These are phyloP conservation scores for Aspergillus brasiliensis DNA, from an alignment of 2,329 filamentous ascomycete genomes.

Conservation along the genomic window DNA sequence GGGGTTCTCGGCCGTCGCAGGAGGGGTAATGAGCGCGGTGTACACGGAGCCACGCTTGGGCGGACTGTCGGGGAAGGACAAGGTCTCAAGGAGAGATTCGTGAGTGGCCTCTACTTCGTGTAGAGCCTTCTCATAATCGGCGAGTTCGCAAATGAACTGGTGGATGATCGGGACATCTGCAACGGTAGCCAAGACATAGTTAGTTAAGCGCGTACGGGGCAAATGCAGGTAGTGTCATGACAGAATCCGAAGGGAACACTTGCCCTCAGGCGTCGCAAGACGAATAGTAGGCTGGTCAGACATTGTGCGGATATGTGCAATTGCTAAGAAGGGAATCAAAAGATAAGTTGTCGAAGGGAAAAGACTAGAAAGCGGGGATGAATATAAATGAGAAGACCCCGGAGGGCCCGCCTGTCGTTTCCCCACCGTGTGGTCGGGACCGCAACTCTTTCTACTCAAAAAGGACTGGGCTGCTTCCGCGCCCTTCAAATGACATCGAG, in stretches of 20 bases:
- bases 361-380: neutral
- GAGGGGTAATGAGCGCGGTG: constrained; percentile 67
- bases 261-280: constrained; percentile 45
- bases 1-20: constrained; percentile 46
- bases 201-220: constrained; percentile 9
- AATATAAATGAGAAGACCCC: neutral
- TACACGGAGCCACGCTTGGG: constrained; percentile 66
- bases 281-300: constrained; percentile 41
- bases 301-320: constrained; percentile 27
- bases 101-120: constrained; percentile 77
- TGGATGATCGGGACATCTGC: constrained; percentile 82
- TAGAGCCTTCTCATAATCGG: constrained; percentile 80
- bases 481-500: neutral
- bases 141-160: constrained; percentile 78
- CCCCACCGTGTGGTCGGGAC: neutral
- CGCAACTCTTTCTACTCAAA: neutral
- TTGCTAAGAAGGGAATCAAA: neutral
- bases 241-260: constrained; percentile 10
- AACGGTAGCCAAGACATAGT: constrained; percentile 1
- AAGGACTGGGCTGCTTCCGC: neutral
- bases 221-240: neutral
- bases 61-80: constrained; percentile 68
- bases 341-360: neutral
- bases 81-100: constrained; percentile 69
- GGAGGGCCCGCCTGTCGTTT: neutral